Conservation (phyloP, 495 filamentous ascomycete genomes). For the Neurospora tetrasperma region DNA sequence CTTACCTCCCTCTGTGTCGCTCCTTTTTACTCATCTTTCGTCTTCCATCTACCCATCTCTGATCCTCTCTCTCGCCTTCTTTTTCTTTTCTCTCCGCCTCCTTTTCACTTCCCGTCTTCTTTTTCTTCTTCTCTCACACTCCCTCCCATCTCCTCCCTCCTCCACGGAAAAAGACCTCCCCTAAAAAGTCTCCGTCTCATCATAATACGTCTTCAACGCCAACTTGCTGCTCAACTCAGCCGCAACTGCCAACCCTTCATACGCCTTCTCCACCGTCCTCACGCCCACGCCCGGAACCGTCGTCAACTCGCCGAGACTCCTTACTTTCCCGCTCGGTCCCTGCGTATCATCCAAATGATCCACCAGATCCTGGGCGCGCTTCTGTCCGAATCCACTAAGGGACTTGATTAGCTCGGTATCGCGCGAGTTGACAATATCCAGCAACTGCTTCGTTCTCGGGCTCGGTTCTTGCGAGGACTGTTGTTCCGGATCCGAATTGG, state of each 20-base stretch:
- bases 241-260: constrained; percentile 27
- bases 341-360: constrained; percentile 28
- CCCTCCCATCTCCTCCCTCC: background rate
- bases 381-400: constrained; percentile 60
- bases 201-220: background rate
- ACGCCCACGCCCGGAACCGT: constrained; percentile 49
- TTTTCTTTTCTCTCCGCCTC: background rate
- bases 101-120: background rate
- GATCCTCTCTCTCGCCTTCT: background rate
- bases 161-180: background rate
- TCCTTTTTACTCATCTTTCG: background rate
- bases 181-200: background rate
- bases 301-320: constrained; percentile 41
- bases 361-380: constrained; percentile 55
- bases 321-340: constrained; percentile 25
- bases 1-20: background rate
- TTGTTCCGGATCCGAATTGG: background rate
- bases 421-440: constrained; percentile 79
- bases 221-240: background rate
- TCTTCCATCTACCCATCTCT: background rate
- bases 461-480: background rate
- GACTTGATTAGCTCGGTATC: constrained; percentile 60
- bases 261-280: constrained; percentile 48
- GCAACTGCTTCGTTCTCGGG: constrained; percentile 58
- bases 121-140: background rate